Percentiles rank a stretch among this genome's conserved stretches.
These are phyloP conservation scores for Blumeria hordei DNA, from an alignment of 2,329 filamentous ascomycete genomes.

Conservation along the genomic window DNA sequence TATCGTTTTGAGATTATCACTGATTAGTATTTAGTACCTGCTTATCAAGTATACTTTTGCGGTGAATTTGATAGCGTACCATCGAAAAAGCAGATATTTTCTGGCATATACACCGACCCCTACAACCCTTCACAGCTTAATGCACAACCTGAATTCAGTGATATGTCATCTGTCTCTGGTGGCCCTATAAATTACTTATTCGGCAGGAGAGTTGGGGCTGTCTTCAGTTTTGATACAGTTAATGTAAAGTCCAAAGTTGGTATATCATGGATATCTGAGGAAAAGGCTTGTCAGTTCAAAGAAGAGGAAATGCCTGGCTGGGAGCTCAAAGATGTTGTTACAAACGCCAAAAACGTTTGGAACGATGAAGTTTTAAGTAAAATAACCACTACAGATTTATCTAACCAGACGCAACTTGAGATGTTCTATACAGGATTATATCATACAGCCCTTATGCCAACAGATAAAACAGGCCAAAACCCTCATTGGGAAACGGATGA, in stretches of 20 bases:
- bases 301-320: slow-evolving; percentile 22
- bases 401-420: slow-evolving; percentile 27
- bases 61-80: slow-evolving; percentile 27
- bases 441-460: slow-evolving; percentile 38
- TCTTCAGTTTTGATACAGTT: slow-evolving; percentile 19
- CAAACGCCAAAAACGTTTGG: slow-evolving; percentile 30
- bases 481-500: slow-evolving; percentile 36
- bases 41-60: slow-evolving; percentile 30
- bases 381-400: slow-evolving; percentile 30
- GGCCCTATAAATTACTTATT: slow-evolving; percentile 1
- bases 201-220: slow-evolving; percentile 4
- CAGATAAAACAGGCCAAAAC: slow-evolving; percentile 47
- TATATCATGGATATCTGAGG: slow-evolving; percentile 23
- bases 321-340: slow-evolving; percentile 18
- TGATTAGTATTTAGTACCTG: background rate
- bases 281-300: slow-evolving; percentile 24
- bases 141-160: slow-evolving; percentile 1
- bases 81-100: slow-evolving; percentile 13
- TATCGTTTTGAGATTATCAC: background rate
- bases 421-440: slow-evolving; percentile 45
- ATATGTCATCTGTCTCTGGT: background rate
- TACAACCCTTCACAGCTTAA: slow-evolving; percentile 1
- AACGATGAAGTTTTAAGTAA: slow-evolving; percentile 37
- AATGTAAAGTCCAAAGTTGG: slow-evolving; percentile 25
- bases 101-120: slow-evolving; percentile 2